These are phyloP conservation scores for Spatholobus suberectus DNA, from an alignment of 306 rosid species.

Conservation along the genomic window DNA sequence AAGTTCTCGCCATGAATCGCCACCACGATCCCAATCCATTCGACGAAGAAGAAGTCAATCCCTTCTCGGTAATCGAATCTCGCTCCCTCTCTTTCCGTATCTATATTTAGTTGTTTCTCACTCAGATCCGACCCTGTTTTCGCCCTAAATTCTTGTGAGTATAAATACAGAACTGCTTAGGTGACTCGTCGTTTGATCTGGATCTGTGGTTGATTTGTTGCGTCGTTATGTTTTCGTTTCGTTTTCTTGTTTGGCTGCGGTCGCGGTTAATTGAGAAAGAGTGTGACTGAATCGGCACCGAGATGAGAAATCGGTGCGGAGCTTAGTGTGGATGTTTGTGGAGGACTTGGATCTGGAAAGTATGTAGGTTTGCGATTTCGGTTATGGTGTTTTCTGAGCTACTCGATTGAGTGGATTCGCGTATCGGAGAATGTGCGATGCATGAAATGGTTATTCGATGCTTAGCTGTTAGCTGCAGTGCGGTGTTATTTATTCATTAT, in stretches of 20 bases:
- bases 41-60: slow-evolving; percentile 93
- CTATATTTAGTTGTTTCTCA: slow-evolving; percentile 34
- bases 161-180: neutral
- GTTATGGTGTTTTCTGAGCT: slow-evolving; percentile 22
- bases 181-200: slow-evolving; percentile 42
- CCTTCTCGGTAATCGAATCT: slow-evolving; percentile 75
- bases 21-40: slow-evolving; percentile 94
- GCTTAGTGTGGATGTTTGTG: slow-evolving; percentile 21
- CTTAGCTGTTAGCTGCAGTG: neutral
- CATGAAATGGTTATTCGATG: neutral
- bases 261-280: neutral
- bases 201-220: slow-evolving; percentile 48
- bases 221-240: slow-evolving; percentile 13
- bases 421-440: neutral
- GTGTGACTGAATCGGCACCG: neutral
- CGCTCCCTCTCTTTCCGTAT: neutral
- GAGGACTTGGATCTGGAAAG: slow-evolving; percentile 40
- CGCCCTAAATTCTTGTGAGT: neutral
- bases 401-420: neutral
- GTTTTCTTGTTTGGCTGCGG: neutral
- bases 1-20: slow-evolving; percentile 69
- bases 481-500: neutral
- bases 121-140: slow-evolving; percentile 53
- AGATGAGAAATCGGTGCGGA: neutral
- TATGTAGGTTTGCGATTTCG: slow-evolving; percentile 26